A percentile compares a stretch with the other conserved stretches of the same genome.
Evolutionary conservation across 1,139 yeast species (phyloP).

Genomic region (Diutina ranongensis): DNA sequence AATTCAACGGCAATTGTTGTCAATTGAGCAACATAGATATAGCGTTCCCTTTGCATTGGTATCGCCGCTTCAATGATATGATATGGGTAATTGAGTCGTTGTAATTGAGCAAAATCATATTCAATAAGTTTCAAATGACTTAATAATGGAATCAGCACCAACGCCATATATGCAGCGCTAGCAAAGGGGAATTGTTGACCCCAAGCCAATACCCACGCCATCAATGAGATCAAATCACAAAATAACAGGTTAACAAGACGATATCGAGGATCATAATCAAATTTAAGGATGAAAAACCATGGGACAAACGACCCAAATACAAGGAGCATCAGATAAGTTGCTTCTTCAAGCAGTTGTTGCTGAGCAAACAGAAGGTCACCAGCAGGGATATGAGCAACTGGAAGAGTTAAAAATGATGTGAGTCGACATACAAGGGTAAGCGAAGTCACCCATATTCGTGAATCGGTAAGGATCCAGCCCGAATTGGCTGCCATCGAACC

Average conservation of each 20-base stretch:
- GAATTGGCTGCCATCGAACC: neutral
- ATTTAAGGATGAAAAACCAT: slow-evolving; percentile 1
- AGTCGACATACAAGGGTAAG: neutral
- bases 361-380: neutral
- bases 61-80: neutral
- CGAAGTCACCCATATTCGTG: neutral
- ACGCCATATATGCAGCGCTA: neutral
- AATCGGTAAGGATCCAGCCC: neutral
- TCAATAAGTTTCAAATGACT: neutral
- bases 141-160: neutral
- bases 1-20: neutral
- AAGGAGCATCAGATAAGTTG: slow-evolving; percentile 3
- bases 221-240: neutral
- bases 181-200: neutral
- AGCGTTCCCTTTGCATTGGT: slow-evolving; percentile 1
- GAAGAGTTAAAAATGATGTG: neutral
- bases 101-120: neutral
- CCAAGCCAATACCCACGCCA: slow-evolving; percentile 1
- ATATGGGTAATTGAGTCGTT: neutral
- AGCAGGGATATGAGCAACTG: slow-evolving; percentile 2
- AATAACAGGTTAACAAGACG: slow-evolving; percentile 1
- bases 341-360: slow-evolving; percentile 1
- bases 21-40: neutral
- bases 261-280: slow-evolving; percentile 1
- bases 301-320: slow-evolving; percentile 3